Evolutionary conservation across 345 rosid genomes (phyloP).

Genomic region (Melaleuca alternifolia): DNA sequence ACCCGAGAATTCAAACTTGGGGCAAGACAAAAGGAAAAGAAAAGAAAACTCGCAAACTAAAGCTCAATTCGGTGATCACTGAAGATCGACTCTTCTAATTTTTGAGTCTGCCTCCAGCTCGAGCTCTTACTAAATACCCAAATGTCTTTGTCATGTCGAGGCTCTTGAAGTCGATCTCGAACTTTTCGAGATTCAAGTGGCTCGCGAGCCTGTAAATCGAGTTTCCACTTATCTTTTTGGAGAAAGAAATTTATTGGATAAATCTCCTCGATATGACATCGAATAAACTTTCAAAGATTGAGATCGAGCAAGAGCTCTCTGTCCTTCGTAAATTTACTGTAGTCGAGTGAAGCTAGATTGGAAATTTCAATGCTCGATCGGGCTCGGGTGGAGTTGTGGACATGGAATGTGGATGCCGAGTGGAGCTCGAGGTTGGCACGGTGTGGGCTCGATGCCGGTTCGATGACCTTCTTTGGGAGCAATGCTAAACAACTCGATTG

Average conservation of each 20-base stretch:
- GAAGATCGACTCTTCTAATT: not conserved
- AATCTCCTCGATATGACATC: not conserved
- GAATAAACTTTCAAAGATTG: not conserved
- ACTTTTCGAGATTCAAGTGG: not conserved
- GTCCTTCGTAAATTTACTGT: not conserved
- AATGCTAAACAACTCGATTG: not conserved
- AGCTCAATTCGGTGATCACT: not conserved
- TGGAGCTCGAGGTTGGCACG: not conserved
- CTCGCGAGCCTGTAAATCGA: not conserved
- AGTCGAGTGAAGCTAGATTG: not conserved
- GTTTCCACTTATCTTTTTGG: rapidly evolving
- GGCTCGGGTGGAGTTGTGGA: not conserved
- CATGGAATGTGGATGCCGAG: not conserved
- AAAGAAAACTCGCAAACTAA: too few relatives aligned
- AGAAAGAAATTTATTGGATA: not conserved
- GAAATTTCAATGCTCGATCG: not conserved
- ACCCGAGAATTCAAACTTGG: not conserved
- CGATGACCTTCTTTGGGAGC: not conserved
- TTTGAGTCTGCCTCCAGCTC: not conserved
- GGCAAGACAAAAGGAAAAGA: too few relatives aligned
- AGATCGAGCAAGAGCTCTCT: not conserved
- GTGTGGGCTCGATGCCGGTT: not conserved
- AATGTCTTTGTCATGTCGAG: not conserved
- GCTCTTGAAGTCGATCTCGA: not conserved
- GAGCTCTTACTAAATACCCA: not conserved